Evolutionary conservation across 495 filamentous ascomycete genomes (phyloP), one percentile per base, ranked within the genome.

Genomic region (Aspergillus diversus): DNA sequence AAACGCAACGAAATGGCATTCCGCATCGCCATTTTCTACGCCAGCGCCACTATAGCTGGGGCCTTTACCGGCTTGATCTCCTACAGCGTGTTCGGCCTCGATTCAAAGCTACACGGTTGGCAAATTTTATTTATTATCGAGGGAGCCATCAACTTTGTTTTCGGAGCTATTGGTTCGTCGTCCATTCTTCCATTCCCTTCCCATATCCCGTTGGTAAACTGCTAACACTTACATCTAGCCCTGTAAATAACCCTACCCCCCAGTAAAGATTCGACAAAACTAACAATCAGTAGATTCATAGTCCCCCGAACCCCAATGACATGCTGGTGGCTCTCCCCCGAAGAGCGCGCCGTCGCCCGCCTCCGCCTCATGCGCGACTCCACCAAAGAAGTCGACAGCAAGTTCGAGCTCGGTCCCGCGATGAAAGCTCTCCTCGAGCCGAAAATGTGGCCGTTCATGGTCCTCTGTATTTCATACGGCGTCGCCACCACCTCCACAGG

Each of bases 401-500:
- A 48, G 4, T 48, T 48, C 46, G 11, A 48, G 16, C n/a, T 12
- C 6, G 46, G 13, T 0, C 46, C 46, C 11, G 46, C 46, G 1
- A 7, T 48, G 46, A 48, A 48, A n/a, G 46, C 46, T 1, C 16
- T 48, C 6, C 46, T 48, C 16, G 46, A 48, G 46, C 46, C 55
- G 7, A 46, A 68, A 75, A 82, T 57, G 66, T 89, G 33, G 77
- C 65, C 13, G 85, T 65, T 89, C 7, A 72, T 73, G n/a, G 16
- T 21, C 2, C 55, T 61, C 4, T 84, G 88, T 68, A 78, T 89
- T 27, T 88, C 86, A 66, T 78, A 89, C 13, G 88, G 88, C 32
- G 85, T 90, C 4, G 87, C 87, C 4, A 73, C 89, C 35, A 86
- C 87, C 63, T 83, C 78, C 2, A 86, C 89, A 11, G 70, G 74